Percentiles rank a stretch among this genome's conserved stretches.
Conservation (phyloP, 805 yeast species). For the Kuraishia cidri region DNA sequence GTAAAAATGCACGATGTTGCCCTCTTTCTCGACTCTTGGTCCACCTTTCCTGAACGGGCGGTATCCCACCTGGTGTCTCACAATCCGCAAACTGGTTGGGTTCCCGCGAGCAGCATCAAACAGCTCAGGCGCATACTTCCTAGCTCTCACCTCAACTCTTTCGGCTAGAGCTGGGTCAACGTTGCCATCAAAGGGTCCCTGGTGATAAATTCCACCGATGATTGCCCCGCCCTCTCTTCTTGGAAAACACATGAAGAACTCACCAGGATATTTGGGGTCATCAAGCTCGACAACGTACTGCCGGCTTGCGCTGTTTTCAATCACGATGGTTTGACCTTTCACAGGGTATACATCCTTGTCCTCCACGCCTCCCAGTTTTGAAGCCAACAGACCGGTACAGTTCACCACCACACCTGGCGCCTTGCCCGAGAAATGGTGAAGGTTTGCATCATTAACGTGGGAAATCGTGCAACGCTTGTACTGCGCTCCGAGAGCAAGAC, state of each 20-base stretch:
- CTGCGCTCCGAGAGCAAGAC: conserved; percentile 35
- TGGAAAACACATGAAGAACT: conserved; percentile 55
- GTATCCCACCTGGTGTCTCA: conserved; percentile 49
- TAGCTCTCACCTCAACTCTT: conserved; percentile 38
- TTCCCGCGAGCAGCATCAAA: conserved; percentile 19
- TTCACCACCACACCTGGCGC: conserved; percentile 51
- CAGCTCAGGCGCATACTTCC: conserved; percentile 27
- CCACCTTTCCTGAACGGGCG: conserved; percentile 64
- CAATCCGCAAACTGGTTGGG: conserved; percentile 30
- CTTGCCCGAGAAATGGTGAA: conserved; percentile 26
- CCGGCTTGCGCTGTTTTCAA: conserved; percentile 31
- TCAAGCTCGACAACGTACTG: conserved; percentile 22
- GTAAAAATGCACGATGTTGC: conserved; percentile 45
- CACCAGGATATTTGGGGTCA: conserved; percentile 30
- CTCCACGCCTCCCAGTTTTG: conserved; percentile 31
- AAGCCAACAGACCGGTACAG: conserved; percentile 45
- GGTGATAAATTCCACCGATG: conserved; percentile 42
- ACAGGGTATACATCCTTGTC: conserved; percentile 39
- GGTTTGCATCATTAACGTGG: conserved; percentile 39
- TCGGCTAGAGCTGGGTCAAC: conserved; percentile 25
- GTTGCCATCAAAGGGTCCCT: too few relatives aligned
- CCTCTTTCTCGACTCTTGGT: conserved; percentile 36
- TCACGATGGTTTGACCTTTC: conserved; percentile 51
- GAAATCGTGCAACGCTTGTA: conserved; percentile 31
- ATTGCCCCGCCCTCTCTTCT: conserved; percentile 67